Percentiles rank a stretch among this genome's conserved stretches.
Evolutionary conservation across 2,329 filamentous ascomycete genomes (phyloP).

Genomic region (Curvularia verruculosa): DNA sequence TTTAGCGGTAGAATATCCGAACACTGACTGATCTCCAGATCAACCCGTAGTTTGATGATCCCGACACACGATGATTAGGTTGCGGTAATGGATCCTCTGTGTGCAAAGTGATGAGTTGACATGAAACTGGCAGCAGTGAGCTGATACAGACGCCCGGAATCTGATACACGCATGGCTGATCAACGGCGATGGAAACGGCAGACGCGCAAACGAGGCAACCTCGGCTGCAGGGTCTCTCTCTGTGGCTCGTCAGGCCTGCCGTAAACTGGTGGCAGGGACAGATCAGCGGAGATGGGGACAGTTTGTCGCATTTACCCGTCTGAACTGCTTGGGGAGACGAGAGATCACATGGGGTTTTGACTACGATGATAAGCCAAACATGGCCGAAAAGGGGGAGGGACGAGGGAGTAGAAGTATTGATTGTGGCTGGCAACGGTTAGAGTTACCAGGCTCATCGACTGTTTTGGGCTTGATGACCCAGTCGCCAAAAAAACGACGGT

Average conservation of each 20-base stretch:
- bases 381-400: neutral
- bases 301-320: constrained; percentile 5
- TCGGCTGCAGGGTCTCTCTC: constrained; percentile 4
- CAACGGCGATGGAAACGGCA: constrained; percentile 9
- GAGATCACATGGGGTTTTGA: neutral
- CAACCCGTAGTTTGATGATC: constrained; percentile 20
- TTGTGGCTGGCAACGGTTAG: constrained; percentile 26
- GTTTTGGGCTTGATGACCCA: constrained; percentile 10
- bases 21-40: constrained; percentile 11
- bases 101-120: constrained; percentile 37
- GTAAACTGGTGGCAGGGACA: constrained; percentile 2
- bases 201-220: constrained; percentile 8
- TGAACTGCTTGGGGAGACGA: constrained; percentile 5
- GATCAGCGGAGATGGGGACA: neutral
- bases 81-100: constrained; percentile 20
- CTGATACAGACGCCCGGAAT: constrained; percentile 41
- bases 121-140: constrained; percentile 46
- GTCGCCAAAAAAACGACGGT: constrained; percentile 16
- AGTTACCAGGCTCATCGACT: constrained; percentile 22
- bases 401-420: constrained; percentile 9
- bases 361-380: neutral
- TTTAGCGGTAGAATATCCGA: constrained; percentile 4
- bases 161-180: constrained; percentile 45
- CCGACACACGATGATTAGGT: constrained; percentile 18
- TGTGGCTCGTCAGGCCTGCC: constrained; percentile 10